Percentiles rank a stretch among this genome's conserved stretches.
Evolutionary conservation across 1,284 basidiomycete genomes (phyloP).

Genomic region (Malassezia furfur): DNA sequence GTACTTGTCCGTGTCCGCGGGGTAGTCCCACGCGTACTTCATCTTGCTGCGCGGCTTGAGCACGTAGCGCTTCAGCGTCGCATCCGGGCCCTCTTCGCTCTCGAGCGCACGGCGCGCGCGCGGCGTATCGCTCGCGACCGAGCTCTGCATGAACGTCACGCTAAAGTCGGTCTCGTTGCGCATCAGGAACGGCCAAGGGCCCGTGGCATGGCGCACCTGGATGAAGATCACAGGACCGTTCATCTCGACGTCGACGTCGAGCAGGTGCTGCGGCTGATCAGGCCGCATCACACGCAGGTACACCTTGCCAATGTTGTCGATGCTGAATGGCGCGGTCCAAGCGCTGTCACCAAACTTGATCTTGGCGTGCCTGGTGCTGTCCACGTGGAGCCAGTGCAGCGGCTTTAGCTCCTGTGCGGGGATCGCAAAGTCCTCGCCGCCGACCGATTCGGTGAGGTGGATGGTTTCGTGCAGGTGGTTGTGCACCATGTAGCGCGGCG

Average conservation of each 20-base stretch:
- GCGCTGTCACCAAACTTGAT: constrained; percentile 72
- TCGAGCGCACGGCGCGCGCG: neutral
- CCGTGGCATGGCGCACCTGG: constrained; percentile 58
- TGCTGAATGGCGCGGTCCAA: constrained; percentile 83
- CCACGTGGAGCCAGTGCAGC: constrained; percentile 62
- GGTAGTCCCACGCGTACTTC: constrained; percentile 89
- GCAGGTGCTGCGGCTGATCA: constrained; percentile 53
- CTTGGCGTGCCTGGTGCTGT: constrained; percentile 57
- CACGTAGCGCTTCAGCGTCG: constrained; percentile 51
- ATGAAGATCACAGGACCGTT: constrained; percentile 85
- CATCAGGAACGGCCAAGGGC: constrained; percentile 78
- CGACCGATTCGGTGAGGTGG: constrained; percentile 74
- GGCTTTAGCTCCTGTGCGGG: constrained; percentile 57
- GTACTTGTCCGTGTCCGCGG: constrained; percentile 73
- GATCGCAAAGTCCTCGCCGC: constrained; percentile 49
- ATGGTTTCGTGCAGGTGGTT: constrained; percentile 67
- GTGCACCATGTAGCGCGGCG: constrained; percentile 81
- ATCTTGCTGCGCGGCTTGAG: constrained; percentile 57
- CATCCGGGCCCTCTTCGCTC: constrained; percentile 3
- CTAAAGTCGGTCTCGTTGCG: constrained; percentile 76
- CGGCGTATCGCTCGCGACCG: constrained; percentile 27
- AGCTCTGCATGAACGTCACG: constrained; percentile 63
- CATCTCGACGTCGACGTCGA: constrained; percentile 74
- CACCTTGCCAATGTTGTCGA: constrained; percentile 78
- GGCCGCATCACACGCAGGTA: constrained; percentile 60